Conservation (phyloP, 345 rosid species). For the Populus euphratica region DNA sequence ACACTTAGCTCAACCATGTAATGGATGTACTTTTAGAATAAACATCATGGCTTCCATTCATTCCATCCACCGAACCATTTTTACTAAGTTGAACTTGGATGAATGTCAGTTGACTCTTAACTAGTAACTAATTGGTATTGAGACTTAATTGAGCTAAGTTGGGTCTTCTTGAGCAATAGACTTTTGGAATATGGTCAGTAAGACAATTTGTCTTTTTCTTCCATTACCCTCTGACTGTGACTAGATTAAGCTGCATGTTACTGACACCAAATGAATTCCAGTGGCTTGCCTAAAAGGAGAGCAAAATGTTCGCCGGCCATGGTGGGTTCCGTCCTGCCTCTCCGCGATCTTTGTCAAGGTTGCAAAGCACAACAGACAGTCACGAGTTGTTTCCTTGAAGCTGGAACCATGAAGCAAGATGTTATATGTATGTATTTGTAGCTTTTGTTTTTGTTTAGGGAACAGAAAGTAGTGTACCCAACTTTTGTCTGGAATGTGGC, state of each 20-base stretch:
- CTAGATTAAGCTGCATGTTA: neutral
- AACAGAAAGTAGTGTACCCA: slow-evolving; percentile 23
- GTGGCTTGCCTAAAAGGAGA: slow-evolving; percentile 99
- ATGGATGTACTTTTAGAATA: neutral
- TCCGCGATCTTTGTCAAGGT: slow-evolving; percentile 74
- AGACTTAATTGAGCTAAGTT: too few relatives aligned
- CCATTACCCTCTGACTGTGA: neutral
- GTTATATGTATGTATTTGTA: slow-evolving; percentile 48
- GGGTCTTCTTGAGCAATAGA: too few relatives aligned
- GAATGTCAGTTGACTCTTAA: too few relatives aligned
- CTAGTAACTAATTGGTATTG: too few relatives aligned
- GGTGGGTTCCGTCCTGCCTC: slow-evolving; percentile 99
- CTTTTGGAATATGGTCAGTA: neutral
- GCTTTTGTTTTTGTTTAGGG: slow-evolving; percentile 42
- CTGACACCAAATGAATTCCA: slow-evolving; percentile 28
- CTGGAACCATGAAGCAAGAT: slow-evolving; percentile 73
- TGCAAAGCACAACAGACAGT: slow-evolving; percentile 91
- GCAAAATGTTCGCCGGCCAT: slow-evolving; percentile 87
- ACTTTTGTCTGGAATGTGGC: slow-evolving; percentile 25
- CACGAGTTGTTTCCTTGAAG: slow-evolving; percentile 93
- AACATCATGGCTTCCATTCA: too few relatives aligned
- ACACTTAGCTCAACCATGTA: neutral
- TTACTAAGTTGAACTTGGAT: too few relatives aligned
- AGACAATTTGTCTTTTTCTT: neutral
- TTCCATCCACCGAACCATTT: too few relatives aligned